Base-by-base conservation (phyloP, 805 yeast genomes). In the Monosporozyma unispora region DNA sequence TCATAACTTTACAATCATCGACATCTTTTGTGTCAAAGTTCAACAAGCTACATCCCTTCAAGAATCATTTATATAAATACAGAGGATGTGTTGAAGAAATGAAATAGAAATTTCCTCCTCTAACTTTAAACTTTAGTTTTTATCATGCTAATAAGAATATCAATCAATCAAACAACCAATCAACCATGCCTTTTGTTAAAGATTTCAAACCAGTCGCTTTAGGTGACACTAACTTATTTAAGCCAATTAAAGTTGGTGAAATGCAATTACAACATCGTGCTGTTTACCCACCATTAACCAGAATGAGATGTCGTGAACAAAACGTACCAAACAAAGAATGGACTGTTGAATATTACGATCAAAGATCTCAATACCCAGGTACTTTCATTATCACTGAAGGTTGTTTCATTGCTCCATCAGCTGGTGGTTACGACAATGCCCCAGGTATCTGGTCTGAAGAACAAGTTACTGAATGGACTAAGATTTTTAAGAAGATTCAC, bases 361-460 rank as follows among this genome's bases (percentile, higher is more conserved):
- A 79, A 56, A 71, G 86, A 55, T 73, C 87, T 0, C 58, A 67
- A 45, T 64, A 66, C 48, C 76, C 77, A 19, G 88, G 88, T 18
- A 74, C 85, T 16, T 63, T 84, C 52, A 54, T 82, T 31, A 74
- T 80, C 54, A 67, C 82, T 9, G 89, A 83, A 61, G 87, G 80
- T 11, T 73, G 83, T 0, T 71, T 70, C 54, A 71, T 73, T n/a
- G 66, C 79, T 12, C 57, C 66, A 1, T 66, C 60, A 48, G 63
- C 68, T 38, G 76, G 81, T 45, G 69, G 76, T 19, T 70, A 68
- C 50, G 62, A 60, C 12, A 50, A 61, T 29, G 75, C 69, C 4
- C 83, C 85, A 23, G 80, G 81, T 56, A 71, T 80, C 47, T 73
- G 70, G 65, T 70, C 66, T 25, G 71, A 73, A 6, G 63, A 67